Evolutionary conservation across 495 filamentous ascomycete species (phyloP).

Genomic region (Aspergillus funiculosus): DNA sequence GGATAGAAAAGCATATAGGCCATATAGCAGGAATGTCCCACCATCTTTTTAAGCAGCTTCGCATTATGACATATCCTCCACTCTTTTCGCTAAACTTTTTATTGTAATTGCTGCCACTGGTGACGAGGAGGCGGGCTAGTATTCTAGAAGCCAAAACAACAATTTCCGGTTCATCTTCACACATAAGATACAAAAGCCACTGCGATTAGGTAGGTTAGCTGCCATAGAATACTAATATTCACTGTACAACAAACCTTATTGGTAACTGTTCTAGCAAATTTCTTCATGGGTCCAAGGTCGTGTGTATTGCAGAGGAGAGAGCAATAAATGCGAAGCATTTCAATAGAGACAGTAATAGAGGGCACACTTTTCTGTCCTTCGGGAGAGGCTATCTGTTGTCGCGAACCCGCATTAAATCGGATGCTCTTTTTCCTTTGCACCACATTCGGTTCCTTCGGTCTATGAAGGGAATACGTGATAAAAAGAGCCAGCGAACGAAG

Average conservation of each 20-base stretch:
- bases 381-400: constrained; percentile 23
- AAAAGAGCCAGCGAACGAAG: constrained; percentile 85
- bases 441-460: constrained; percentile 39
- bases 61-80: constrained; percentile 81
- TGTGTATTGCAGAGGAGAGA: constrained; percentile 69
- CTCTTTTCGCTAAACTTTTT: constrained; percentile 79
- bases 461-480: constrained; percentile 87
- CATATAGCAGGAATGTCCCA: constrained; percentile 83
- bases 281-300: constrained; percentile 61
- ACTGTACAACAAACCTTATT: constrained; percentile 65
- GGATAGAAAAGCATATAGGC: constrained; percentile 82
- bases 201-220: constrained; percentile 29
- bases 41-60: constrained; percentile 73
- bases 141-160: constrained; percentile 80
- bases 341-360: constrained; percentile 57
- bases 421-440: constrained; percentile 51
- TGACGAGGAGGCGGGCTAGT: constrained; percentile 74
- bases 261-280: constrained; percentile 91
- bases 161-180: constrained; percentile 77
- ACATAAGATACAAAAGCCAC: constrained; percentile 94
- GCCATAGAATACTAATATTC: neutral
- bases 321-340: constrained; percentile 77
- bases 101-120: constrained; percentile 71
- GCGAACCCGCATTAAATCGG: constrained; percentile 28
- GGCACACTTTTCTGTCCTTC: constrained; percentile 29